Percentiles rank a stretch among this genome's conserved stretches.
Evolutionary conservation across 2,329 filamentous ascomycete genomes (phyloP).

Genomic region (Coniochaeta prunicola): DNA sequence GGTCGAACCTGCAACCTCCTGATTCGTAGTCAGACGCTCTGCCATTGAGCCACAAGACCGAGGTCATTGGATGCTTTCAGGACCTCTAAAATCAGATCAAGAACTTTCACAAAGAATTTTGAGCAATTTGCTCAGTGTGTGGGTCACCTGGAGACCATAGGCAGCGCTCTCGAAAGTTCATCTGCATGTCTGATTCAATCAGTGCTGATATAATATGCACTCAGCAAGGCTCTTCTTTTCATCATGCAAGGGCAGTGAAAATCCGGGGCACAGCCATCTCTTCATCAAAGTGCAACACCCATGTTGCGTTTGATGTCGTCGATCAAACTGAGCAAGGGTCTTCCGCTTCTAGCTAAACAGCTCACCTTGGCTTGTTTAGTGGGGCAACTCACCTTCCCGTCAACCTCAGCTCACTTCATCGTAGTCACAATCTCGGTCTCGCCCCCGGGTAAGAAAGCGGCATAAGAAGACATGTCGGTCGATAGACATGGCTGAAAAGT

Average conservation of each 20-base stretch:
- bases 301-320: background rate
- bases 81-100: too few species aligned
- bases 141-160: background rate
- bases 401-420: background rate
- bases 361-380: background rate
- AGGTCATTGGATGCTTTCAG: background rate
- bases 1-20: slow-evolving; percentile 13
- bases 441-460: background rate
- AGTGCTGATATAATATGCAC: background rate
- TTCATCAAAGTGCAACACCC: background rate
- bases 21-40: slow-evolving; percentile 36
- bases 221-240: background rate
- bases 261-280: background rate
- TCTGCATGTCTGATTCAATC: too few species aligned
- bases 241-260: background rate
- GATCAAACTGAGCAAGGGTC: background rate
- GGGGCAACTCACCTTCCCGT: background rate
- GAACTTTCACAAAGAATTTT: too few species aligned
- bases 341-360: background rate
- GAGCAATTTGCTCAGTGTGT: background rate
- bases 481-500: background rate
- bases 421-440: background rate
- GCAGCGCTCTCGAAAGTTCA: too few species aligned
- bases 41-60: slow-evolving; percentile 26
- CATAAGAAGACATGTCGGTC: background rate